A percentile compares a stretch with the other conserved stretches of the same genome.
Evolutionary conservation across 768 basidiomycete species (phyloP).

Genomic region (Russula vinacea): DNA sequence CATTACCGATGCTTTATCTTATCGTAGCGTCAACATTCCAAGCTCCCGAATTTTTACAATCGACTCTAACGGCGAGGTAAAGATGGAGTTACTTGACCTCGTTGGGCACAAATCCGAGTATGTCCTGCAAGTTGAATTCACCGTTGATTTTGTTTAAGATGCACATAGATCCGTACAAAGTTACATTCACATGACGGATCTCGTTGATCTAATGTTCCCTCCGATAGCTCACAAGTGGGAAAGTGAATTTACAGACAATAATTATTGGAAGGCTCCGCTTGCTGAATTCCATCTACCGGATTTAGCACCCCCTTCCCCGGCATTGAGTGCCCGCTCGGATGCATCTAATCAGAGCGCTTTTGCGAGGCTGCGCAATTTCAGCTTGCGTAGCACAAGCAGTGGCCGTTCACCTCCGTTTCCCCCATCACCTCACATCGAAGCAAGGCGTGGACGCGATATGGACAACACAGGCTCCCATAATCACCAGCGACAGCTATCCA

Average conservation of each 20-base stretch:
- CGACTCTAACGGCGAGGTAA: constrained; percentile 90
- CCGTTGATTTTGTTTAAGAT: not conserved
- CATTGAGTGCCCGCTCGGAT: constrained; percentile 91
- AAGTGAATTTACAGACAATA: constrained; percentile 94
- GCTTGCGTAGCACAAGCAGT: constrained; percentile 52
- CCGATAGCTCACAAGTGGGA: constrained; percentile 87
- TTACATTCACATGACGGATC: constrained; percentile 97
- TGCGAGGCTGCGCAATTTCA: constrained; percentile 73
- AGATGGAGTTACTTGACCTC: constrained; percentile 93
- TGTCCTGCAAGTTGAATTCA: constrained; percentile 34
- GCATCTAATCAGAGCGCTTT: constrained; percentile 70
- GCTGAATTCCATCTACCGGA: constrained; percentile 78
- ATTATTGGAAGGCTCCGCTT: constrained; percentile 87
- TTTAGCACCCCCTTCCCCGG: constrained; percentile 82
- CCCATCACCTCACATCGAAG: constrained; percentile 36
- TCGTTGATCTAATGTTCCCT: constrained; percentile 99
- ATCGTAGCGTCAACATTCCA: constrained; percentile 91
- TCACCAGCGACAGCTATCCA: constrained; percentile 69
- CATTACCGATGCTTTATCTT: constrained; percentile 97
- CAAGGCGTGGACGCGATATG: constrained; percentile 25
- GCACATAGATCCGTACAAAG: constrained; percentile 40
- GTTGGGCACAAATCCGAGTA: constrained; percentile 97
- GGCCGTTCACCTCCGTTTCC: constrained; percentile 33
- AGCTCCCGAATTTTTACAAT: constrained; percentile 96
- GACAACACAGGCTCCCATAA: constrained; percentile 30